These are phyloP conservation scores for Sherardia arvensis DNA, from an alignment of 257 asterid species.

Conservation along the genomic window DNA sequence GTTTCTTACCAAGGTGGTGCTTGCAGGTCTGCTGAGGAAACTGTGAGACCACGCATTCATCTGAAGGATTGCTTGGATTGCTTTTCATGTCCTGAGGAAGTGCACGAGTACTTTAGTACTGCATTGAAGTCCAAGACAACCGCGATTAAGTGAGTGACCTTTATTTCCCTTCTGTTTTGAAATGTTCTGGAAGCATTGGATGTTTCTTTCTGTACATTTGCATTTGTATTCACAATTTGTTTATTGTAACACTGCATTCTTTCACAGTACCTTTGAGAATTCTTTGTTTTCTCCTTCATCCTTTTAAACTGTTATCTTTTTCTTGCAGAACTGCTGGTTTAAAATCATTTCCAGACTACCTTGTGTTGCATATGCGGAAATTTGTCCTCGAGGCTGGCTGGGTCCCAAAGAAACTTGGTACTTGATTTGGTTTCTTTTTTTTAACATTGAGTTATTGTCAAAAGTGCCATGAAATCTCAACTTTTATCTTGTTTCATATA, in stretches of 20 bases:
- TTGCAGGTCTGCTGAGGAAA: conserved; percentile 65
- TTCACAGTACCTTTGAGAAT: not conserved
- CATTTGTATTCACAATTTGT: not conserved
- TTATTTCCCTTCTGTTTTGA: not conserved
- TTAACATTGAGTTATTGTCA: conserved; percentile 6
- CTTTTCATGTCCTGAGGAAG: conserved; percentile 82
- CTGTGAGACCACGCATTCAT: conserved; percentile 88
- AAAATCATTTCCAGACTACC: conserved; percentile 89
- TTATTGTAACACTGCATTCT: not conserved
- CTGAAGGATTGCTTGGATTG: conserved; percentile 76
- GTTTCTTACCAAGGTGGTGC: conserved; percentile 15
- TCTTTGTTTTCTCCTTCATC: not conserved
- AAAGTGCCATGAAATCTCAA: conserved; percentile 9
- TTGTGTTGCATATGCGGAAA: conserved; percentile 94
- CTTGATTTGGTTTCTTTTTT: conserved; percentile 10
- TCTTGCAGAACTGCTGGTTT: conserved; percentile 74
- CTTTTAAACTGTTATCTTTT: conserved; percentile 8
- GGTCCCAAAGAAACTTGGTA: conserved; percentile 97
- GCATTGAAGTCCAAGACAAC: conserved; percentile 74
- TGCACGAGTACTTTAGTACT: conserved; percentile 80
- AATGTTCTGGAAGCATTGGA: not conserved
- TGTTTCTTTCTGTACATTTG: not conserved
- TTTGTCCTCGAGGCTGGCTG: conserved; percentile 90
- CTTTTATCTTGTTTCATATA: conserved; percentile 21
- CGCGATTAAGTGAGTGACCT: conserved; percentile 64